Conservation (phyloP, 768 basidiomycete genomes). For the Megacollybia marginata region DNA sequence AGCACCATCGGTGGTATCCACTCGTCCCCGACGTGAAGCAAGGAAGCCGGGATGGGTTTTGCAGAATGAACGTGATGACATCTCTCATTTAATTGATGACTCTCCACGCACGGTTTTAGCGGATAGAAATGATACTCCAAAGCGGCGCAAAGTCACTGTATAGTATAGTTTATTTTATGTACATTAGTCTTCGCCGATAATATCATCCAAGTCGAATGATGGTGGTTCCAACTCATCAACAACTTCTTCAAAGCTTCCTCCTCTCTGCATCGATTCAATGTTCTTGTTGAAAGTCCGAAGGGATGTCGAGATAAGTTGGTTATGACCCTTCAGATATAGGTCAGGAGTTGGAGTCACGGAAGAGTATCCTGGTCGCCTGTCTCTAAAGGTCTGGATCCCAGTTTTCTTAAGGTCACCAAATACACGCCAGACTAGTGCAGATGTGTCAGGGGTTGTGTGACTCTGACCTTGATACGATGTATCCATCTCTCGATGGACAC, state of each 20-base stretch:
- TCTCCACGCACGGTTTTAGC: no score
- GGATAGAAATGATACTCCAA: not conserved
- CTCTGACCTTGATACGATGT: not conserved
- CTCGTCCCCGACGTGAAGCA: not conserved
- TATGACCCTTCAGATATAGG: not conserved
- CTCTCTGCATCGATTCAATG: no score
- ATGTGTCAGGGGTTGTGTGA: not conserved
- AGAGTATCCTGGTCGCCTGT: not conserved
- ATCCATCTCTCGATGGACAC: not conserved
- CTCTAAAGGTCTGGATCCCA: not conserved
- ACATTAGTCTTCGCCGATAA: not conserved
- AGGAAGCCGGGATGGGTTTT: not conserved
- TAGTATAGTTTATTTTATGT: not conserved
- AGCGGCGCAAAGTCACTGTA: not conserved
- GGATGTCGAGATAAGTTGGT: not conserved
- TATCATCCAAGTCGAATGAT: not conserved
- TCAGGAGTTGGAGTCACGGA: not conserved
- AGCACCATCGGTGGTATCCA: not conserved
- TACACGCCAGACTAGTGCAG: not conserved
- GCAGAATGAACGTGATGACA: no score
- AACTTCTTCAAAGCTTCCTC: not conserved
- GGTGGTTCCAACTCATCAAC: not conserved
- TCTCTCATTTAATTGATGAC: no score
- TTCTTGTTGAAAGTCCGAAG: not conserved
- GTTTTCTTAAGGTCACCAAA: not conserved